Conservation (phyloP, 805 yeast genomes). For the Suhomyces sp. region DNA sequence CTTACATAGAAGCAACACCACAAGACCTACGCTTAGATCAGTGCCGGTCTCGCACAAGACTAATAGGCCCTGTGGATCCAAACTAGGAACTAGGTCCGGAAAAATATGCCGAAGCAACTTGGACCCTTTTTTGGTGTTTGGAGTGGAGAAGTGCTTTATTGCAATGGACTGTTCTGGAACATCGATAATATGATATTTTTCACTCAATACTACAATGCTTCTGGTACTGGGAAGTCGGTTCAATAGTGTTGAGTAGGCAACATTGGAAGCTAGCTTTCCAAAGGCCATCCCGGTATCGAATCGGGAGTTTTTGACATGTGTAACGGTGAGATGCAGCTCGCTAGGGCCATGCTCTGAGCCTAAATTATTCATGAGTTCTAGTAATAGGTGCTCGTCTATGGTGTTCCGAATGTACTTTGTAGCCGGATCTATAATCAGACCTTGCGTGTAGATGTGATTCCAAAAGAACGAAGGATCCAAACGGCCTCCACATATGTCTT, state of each 20-base stretch:
- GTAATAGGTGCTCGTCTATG: constrained; percentile 24
- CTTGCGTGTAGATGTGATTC: constrained; percentile 28
- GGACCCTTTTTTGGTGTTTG: constrained; percentile 60
- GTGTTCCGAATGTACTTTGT: constrained; percentile 20
- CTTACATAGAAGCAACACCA: constrained; percentile 49
- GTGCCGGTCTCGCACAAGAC: constrained; percentile 62
- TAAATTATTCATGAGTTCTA: neutral
- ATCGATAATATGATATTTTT: constrained; percentile 9
- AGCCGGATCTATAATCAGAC: constrained; percentile 17
- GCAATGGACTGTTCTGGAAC: constrained; percentile 8
- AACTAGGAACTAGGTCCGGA: constrained; percentile 37
- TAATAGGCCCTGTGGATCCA: constrained; percentile 20
- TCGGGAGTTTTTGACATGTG: constrained; percentile 8
- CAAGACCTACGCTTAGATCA: constrained; percentile 65
- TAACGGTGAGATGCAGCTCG: constrained; percentile 7
- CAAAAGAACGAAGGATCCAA: constrained; percentile 58
- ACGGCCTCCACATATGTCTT: constrained; percentile 39
- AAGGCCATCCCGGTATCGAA: constrained; percentile 25
- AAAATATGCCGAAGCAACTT: constrained; percentile 52
- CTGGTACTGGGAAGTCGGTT: constrained; percentile 1
- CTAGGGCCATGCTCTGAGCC: neutral
- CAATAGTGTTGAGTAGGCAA: constrained; percentile 9
- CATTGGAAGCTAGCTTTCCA: constrained; percentile 21
- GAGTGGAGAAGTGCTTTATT: constrained; percentile 16
- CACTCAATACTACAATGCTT: constrained; percentile 25